Percentiles rank a stretch among this genome's conserved stretches.
phyloP scores from a whole-genome alignment of 2,329 filamentous ascomycete genomes.

The Arthrinium phaeospermum region DNA sequence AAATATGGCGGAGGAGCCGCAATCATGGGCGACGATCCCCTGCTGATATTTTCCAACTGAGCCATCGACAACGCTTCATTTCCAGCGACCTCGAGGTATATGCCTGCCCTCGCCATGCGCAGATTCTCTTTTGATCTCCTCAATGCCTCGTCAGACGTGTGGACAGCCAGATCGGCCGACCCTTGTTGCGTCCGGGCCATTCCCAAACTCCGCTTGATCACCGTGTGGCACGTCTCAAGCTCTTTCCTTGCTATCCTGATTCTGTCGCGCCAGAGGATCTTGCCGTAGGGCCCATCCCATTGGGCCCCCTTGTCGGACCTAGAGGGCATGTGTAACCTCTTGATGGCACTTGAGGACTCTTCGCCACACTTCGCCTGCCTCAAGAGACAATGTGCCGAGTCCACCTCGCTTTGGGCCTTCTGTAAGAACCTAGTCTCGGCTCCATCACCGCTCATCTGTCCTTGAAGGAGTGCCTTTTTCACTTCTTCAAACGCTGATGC shows the following conservation, averaged over 20 bases:
- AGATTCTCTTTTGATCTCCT: not conserved
- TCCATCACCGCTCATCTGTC: not conserved
- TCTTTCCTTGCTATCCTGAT: constrained; percentile 7
- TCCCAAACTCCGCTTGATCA: not conserved
- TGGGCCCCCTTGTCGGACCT: not conserved
- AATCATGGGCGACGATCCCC: not conserved
- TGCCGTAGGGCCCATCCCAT: constrained; percentile 18
- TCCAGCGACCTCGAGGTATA: constrained; percentile 1
- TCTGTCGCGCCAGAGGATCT: constrained; percentile 11
- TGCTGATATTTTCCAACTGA: not conserved
- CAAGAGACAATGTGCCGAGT: not conserved
- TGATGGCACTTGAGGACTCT: not conserved
- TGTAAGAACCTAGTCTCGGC: not conserved
- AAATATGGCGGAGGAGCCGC: constrained; percentile 8
- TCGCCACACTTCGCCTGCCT: not conserved
- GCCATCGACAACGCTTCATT: not conserved
- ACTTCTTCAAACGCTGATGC: not conserved
- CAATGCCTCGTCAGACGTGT: not conserved
- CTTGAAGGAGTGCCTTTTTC: not conserved
- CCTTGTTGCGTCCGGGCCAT: not conserved
- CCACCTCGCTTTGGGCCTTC: not conserved
- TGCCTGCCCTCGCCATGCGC: not conserved
- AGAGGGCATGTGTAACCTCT: not conserved
- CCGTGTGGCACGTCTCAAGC: not conserved
- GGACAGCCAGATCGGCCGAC: not conserved